These are phyloP conservation scores for Podospora comata DNA, from an alignment of 495 filamentous ascomycete genomes.

Conservation along the genomic window DNA sequence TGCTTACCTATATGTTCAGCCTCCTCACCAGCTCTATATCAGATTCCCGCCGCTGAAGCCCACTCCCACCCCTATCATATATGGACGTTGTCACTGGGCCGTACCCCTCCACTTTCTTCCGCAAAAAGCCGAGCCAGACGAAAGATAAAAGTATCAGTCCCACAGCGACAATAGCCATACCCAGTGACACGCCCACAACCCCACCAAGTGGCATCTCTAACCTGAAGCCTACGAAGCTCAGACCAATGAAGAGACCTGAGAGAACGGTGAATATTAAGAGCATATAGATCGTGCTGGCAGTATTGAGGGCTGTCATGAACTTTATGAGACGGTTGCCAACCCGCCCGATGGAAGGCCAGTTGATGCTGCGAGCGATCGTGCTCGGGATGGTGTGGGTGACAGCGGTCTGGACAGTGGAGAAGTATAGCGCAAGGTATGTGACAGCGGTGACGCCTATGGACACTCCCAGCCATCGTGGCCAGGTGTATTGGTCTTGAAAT, in stretches of 20 bases:
- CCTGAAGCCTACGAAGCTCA: not conserved
- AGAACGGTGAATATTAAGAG: not conserved
- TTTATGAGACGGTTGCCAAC: not conserved
- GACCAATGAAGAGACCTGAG: not conserved
- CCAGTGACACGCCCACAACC: not conserved
- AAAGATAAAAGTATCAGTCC: not conserved
- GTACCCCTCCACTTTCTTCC: not conserved
- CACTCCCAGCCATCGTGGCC: not conserved
- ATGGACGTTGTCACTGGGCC: not conserved
- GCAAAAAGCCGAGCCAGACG: not conserved
- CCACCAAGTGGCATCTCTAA: not conserved
- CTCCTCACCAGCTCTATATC: not conserved
- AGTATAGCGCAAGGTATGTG: not conserved
- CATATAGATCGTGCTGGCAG: not conserved
- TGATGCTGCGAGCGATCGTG: not conserved
- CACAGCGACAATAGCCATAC: not conserved
- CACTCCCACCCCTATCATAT: not conserved
- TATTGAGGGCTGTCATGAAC: not conserved
- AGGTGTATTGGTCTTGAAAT: not conserved
- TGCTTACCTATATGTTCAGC: not conserved
- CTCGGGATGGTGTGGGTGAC: not conserved
- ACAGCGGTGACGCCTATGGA: not conserved
- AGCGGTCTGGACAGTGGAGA: not conserved
- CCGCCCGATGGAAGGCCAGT: not conserved
- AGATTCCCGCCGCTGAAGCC: not conserved